Base-by-base conservation (phyloP, 2,329 filamentous ascomycete species). In the Cladosporium sphaerospermum region DNA sequence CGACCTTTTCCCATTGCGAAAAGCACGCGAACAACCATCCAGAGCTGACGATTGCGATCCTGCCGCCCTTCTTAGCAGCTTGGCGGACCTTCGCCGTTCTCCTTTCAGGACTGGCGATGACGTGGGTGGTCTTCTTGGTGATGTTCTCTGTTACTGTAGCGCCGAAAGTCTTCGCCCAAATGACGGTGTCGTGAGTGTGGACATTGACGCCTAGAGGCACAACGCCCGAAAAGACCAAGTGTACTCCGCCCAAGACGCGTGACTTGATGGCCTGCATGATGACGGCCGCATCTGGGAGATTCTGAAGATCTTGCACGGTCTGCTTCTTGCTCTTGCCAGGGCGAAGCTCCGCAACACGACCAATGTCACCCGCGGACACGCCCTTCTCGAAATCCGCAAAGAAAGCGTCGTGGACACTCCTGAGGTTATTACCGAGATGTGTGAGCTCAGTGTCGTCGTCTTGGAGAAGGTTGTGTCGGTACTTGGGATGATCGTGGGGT, bases 71-170 rank as follows among this genome's bases (percentile, higher is more conserved):
- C 58, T 84, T 83, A 11, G 88, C 85, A 0, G 93, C 93, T 69
- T 91, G 86, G 45, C 88, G 85, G 41, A 97, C 89, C 71, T 99
- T 99, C 50, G 89, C 86, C 0, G 93, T 97, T 18, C 91, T 84
- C 19, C 86, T 78, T 13, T 81, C 77, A 14, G 81, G 82, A 48
- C 82, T 85, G 8, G 87, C 84, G 2, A 91, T 85, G 4, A 91
- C 78, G 67, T 91, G 88, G 0, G 87, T 90, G 1, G 73, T 77
- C 40, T 66, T 66, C 54, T 69, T 71, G 40, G 64, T 73, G 54
- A 88, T 79, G 52, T 79, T 80, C 32, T 76, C 75, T 1, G 78
- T 79, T 7, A 91, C 75, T 33, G 74, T 78, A 6, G 89, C 92
- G 16, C 93, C 93, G 65, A 96, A 97, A 63, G 81, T 88, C 65